Percentiles rank a stretch among this genome's conserved stretches.
Conservation (phyloP, 805 yeast genomes). For the Wickerhamomyces chaumierensis region DNA sequence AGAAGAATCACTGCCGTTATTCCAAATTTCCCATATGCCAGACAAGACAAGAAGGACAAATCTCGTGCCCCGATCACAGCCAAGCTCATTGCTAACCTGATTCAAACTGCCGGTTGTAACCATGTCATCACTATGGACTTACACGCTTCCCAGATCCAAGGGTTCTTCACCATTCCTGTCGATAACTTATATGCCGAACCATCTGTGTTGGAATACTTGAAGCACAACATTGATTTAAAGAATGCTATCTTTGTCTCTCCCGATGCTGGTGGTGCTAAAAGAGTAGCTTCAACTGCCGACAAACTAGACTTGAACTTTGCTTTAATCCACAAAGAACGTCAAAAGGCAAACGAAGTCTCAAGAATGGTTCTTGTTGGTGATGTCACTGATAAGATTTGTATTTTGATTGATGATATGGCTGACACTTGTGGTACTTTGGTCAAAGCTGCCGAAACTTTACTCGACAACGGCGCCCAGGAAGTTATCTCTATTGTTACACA, state of each 20-base stretch:
- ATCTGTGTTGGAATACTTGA: constrained; percentile 70
- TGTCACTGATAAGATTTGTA: constrained; percentile 71
- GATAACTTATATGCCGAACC: constrained; percentile 96
- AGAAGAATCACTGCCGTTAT: constrained; percentile 88
- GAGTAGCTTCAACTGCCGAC: constrained; percentile 93
- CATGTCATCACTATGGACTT: constrained; percentile 95
- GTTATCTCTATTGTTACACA: constrained; percentile 94
- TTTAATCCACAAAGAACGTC: constrained; percentile 91
- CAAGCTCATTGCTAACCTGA: constrained; percentile 80
- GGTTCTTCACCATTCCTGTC: constrained; percentile 90
- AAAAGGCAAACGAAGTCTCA: constrained; percentile 88
- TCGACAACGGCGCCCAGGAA: constrained; percentile 69
- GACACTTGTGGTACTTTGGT: constrained; percentile 96
- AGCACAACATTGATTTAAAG: constrained; percentile 42
- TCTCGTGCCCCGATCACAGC: constrained; percentile 96
- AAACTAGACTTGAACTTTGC: constrained; percentile 88
- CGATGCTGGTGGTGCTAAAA: constrained; percentile 98
- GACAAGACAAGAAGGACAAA: constrained; percentile 95
- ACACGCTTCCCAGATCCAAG: constrained; percentile 97
- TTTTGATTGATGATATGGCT: constrained; percentile 94
- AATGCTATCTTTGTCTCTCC: constrained; percentile 83
- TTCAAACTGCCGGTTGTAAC: constrained; percentile 89
- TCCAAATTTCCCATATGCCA: constrained; percentile 93
- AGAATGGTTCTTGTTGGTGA: constrained; percentile 96
- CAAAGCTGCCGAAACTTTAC: constrained; percentile 82